Base-by-base conservation (phyloP, 1,139 yeast genomes). In the Arxiozyma heterogenica region DNA sequence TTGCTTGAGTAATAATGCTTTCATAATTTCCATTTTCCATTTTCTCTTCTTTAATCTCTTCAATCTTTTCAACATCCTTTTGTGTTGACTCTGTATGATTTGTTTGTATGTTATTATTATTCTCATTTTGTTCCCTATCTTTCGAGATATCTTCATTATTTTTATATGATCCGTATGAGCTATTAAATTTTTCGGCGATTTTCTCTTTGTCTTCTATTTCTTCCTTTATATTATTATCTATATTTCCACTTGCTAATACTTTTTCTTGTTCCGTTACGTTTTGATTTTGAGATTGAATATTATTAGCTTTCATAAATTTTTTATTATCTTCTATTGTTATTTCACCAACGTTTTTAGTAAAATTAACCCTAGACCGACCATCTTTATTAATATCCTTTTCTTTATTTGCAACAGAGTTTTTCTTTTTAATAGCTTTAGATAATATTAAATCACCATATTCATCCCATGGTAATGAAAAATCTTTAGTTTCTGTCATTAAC, bases 381-480 rank as follows among this genome's bases (percentile, higher is more conserved):
- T 34, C 39, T 34, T 34, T 34, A 34, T 34, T 15, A 34, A 12
- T 22, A 20, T 20, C 9, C 20, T n/a, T 20, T 42, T 20, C 44
- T 42, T 42, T 22, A 20, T 12, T 18, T 42, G 22, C 7, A 15
- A 43, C 45, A 20, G 27, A 15, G 12, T 43, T 23, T 17, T 43
- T 43, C 17, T 43, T 22, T 43, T 43, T 23, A 43, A 11, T 43
- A 0, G 79, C 78, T 54, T 71, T 75, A 21, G 65, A 69, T 23
- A 73, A 57, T 53, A 76, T 73, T 43, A 75, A 52, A 30, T 71
- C 72, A 9, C 79, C 78, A 59, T 68, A 77, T 38, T 75, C 77
- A 25, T 67, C 70, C 73, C 75, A 74, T 3, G 81, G 78, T 47
- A 77, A 63, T 38, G 62, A 63, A 56, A 77, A 78, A 45, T 74